Evolutionary conservation across 2,329 filamentous ascomycete genomes (phyloP).

Genomic region (Calonectria henricotiae): DNA sequence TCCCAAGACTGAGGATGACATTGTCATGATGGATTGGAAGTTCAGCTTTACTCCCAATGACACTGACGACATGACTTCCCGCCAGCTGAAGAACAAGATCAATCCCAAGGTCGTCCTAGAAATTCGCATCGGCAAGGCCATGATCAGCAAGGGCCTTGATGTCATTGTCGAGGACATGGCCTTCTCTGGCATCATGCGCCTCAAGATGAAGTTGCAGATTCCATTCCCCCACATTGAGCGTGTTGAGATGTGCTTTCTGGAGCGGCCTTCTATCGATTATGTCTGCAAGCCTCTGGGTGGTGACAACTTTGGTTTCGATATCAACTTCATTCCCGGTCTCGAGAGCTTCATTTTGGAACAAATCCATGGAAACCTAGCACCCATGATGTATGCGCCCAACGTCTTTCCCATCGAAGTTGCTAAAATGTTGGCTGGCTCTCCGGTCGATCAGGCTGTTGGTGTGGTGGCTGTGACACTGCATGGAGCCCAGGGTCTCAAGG

Average conservation of each 20-base stretch:
- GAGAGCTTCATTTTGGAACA: constrained; percentile 96
- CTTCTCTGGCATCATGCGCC: constrained; percentile 94
- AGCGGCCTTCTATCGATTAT: constrained; percentile 92
- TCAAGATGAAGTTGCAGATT: constrained; percentile 98
- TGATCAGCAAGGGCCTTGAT: constrained; percentile 97
- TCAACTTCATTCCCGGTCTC: constrained; percentile 97
- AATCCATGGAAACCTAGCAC: constrained; percentile 92
- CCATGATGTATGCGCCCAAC: constrained; percentile 99
- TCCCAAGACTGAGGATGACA: constrained; percentile 93
- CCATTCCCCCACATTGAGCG: constrained; percentile 96
- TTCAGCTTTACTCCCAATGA: constrained; percentile 99
- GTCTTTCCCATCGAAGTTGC: constrained; percentile 99
- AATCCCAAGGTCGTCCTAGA: constrained; percentile 98
- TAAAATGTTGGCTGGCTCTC: constrained; percentile 95
- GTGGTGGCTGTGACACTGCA: constrained; percentile 94
- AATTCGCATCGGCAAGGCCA: constrained; percentile 93
- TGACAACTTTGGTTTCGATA: constrained; percentile 96
- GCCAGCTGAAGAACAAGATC: constrained; percentile 94
- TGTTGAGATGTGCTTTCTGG: constrained; percentile 95
- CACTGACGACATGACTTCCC: constrained; percentile 88
- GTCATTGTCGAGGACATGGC: constrained; percentile 99
- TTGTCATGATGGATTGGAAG: constrained; percentile 99
- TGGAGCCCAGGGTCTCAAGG: constrained; percentile 93
- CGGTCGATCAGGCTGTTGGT: constrained; percentile 96
- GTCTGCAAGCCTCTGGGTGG: constrained; percentile 98